Evolutionary conservation across 164 flowering plant genomes (phyloP), one percentile per base, ranked within the genome.

Genomic region (Paratinospora sagittata): DNA sequence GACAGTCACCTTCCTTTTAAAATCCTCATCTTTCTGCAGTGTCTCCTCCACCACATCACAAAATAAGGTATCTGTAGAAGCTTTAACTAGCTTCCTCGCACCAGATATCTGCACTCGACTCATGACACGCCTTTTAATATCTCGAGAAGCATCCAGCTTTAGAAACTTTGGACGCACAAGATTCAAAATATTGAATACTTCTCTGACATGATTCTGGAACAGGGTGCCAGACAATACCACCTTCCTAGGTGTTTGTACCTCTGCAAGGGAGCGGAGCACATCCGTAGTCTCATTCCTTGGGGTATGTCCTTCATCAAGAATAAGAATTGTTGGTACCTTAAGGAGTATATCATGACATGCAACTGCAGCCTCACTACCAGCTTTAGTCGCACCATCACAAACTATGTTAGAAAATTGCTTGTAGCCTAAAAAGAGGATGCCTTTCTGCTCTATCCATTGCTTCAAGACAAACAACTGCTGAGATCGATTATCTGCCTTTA

Each of bases 151-250:
- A 14, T 89, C 90, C 67, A 79, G 57, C 57, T 75, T 84, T 63
- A 88, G 72, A 83, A 92, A 91, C 72, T 79, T 92, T 0, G 98
- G 99, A 11, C 96, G 87, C 4, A 92, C 97, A 65, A 95, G 91
- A 73, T 95, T 86, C 71, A 95, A 79, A 17, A 95, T 82, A 67
- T 89, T 95, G 78, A 91, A 95, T 0, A 95, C 97, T 66, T 95
- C 99, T 65, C 82, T 81, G n/a, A 95, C 99, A 76, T 89, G 97
- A 72, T 95, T 95, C 70, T 95, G 99, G 60, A 88, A 95, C 0
- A 92, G 77, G 12, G 99, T 92, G 26, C 98, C 99, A 2, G 99
- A 92, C 26, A 95, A 86, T 1, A 95, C 95, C n/a, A 95, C 97
- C 70, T 93, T 95, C 21, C 93, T 72, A 23, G 87, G 87, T 0